These are phyloP conservation scores for Mycena amicta DNA, from an alignment of 768 basidiomycete genomes.

Conservation along the genomic window DNA sequence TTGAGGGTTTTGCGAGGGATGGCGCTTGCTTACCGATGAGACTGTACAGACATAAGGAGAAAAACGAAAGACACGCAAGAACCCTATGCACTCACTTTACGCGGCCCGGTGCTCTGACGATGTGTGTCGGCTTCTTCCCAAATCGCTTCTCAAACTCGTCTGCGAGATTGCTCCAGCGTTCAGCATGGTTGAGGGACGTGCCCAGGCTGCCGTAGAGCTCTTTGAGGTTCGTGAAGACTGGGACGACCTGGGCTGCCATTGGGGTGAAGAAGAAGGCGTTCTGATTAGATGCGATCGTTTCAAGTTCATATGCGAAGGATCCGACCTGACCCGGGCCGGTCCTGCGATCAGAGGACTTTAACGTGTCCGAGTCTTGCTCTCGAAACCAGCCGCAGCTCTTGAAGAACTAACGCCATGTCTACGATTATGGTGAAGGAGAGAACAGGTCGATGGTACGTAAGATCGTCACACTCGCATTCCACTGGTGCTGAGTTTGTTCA, in stretches of 20 bases:
- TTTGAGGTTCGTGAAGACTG: constrained; percentile 59
- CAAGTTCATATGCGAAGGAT: not conserved
- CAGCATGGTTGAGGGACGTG: constrained; percentile 56
- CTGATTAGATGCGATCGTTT: not conserved
- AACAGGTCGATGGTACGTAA: too few relatives aligned
- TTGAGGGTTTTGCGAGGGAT: not conserved
- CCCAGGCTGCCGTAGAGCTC: constrained; percentile 58
- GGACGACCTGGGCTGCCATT: constrained; percentile 63
- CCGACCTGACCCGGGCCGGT: not conserved
- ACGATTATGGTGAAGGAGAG: too few relatives aligned
- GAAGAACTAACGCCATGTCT: too few relatives aligned
- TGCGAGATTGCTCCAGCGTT: constrained; percentile 63
- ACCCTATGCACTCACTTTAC: constrained; percentile 59
- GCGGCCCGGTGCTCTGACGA: constrained; percentile 78
- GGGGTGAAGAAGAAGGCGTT: not conserved
- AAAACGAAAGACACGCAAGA: not conserved
- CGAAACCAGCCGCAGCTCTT: too few relatives aligned
- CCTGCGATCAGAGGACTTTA: not conserved
- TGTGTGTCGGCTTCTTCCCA: constrained; percentile 66
- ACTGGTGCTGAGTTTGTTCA: too few relatives aligned
- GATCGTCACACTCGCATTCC: too few relatives aligned
- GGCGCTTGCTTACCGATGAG: constrained; percentile 42
- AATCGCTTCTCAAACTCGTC: constrained; percentile 65
- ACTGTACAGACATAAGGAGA: constrained; percentile 25
- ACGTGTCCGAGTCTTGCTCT: too few relatives aligned